Conservation (phyloP, 148 eudicot genomes). For the Mesembryanthemum crystallinum region DNA sequence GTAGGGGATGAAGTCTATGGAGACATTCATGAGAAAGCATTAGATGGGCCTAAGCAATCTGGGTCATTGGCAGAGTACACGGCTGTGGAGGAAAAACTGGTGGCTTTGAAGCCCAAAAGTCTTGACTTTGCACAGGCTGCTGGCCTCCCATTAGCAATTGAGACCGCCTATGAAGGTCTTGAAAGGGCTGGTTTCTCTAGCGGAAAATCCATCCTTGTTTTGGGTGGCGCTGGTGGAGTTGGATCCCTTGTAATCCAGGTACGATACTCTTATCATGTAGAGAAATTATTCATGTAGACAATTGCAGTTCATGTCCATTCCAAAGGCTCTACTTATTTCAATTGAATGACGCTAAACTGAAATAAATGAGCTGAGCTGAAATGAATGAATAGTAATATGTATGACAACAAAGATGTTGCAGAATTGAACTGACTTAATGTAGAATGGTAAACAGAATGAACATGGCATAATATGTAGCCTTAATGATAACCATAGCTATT, state of each 20-base stretch:
- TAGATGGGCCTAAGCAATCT: constrained; percentile 67
- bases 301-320: too few species aligned
- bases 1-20: constrained; percentile 94
- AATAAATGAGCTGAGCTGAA: too few species aligned
- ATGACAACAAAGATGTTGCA: too few species aligned
- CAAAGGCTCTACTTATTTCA: too few species aligned
- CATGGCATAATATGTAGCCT: too few species aligned
- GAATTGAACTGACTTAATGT: too few species aligned
- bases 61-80: constrained; percentile 93
- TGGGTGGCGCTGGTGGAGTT: constrained; percentile 96
- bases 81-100: constrained; percentile 74
- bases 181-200: constrained; percentile 70
- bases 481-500: too few species aligned
- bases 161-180: constrained; percentile 93
- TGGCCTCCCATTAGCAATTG: constrained; percentile 78
- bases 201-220: constrained; percentile 81
- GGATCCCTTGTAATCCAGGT: constrained; percentile 94
- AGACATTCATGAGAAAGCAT: constrained; percentile 64
- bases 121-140: constrained; percentile 82
- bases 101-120: constrained; percentile 80
- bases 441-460: too few species aligned
- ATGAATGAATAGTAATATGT: too few species aligned
- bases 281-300: too few species aligned
- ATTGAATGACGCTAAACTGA: too few species aligned
- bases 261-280: background rate